Percentiles rank a stretch among this genome's conserved stretches.
These are phyloP conservation scores for Capsella bursapastoris DNA, from an alignment of 345 rosid species.

Conservation along the genomic window DNA sequence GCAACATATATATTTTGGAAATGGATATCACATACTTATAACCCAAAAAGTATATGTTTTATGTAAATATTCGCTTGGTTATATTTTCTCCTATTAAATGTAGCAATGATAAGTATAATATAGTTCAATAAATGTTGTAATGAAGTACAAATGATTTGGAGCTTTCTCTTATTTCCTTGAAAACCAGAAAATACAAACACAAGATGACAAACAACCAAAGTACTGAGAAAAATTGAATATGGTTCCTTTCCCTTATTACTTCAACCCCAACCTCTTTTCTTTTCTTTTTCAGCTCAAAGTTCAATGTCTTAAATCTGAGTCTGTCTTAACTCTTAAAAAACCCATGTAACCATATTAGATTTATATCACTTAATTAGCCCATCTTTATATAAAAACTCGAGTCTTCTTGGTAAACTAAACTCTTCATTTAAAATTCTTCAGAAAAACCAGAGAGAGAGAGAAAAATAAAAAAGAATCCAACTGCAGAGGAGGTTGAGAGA, in stretches of 20 bases:
- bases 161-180: neutral
- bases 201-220: conserved; percentile 38
- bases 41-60: conserved; percentile 1
- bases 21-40: neutral
- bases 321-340: conserved; percentile 13
- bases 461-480: conserved; percentile 16
- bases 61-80: neutral
- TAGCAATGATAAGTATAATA: conserved; percentile 7
- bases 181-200: conserved; percentile 29
- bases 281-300: conserved; percentile 33
- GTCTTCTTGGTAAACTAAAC: conserved; percentile 16
- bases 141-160: conserved; percentile 33
- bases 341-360: conserved; percentile 25
- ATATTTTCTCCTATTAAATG: conserved; percentile 8
- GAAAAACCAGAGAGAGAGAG: conserved; percentile 11
- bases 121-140: conserved; percentile 8
- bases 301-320: conserved; percentile 36
- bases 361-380: conserved; percentile 1
- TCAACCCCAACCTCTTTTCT: conserved; percentile 28
- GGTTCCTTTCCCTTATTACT: conserved; percentile 32
- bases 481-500: conserved; percentile 24
- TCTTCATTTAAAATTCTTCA: neutral
- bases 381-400: conserved; percentile 4
- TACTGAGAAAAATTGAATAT: conserved; percentile 27
- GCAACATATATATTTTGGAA: neutral